Evolutionary conservation across 495 filamentous ascomycete genomes (phyloP).

Genomic region (Penicillium coffeae): DNA sequence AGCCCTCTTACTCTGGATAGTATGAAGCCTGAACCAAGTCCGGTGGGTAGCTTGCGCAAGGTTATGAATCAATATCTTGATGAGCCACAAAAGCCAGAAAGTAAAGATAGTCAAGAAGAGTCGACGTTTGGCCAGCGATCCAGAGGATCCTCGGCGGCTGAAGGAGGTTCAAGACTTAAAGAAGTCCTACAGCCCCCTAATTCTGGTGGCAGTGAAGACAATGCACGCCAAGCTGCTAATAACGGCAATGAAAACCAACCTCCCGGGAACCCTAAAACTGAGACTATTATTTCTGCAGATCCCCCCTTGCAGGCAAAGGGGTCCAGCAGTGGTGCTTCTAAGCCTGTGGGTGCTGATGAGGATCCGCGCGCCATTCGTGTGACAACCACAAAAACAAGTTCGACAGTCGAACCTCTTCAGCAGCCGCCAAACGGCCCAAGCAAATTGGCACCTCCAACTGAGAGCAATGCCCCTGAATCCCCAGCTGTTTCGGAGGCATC

Average conservation of each 20-base stretch:
- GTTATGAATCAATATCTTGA: conserved; percentile 86
- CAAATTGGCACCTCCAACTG: conserved; percentile 14
- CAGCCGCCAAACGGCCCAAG: conserved; percentile 23
- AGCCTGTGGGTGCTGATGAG: conserved; percentile 31
- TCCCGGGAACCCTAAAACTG: conserved; percentile 14
- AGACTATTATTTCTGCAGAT: conserved; percentile 17
- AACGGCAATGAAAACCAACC: conserved; percentile 46
- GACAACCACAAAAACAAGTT: conserved; percentile 11
- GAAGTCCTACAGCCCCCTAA: conserved; percentile 26
- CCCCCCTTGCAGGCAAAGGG: conserved; percentile 20
- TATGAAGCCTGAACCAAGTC: conserved; percentile 54
- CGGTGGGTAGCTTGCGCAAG: conserved; percentile 81
- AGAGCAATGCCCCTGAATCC: conserved; percentile 23
- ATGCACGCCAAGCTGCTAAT: conserved; percentile 49
- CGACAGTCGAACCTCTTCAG: conserved; percentile 11
- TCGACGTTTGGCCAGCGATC: conserved; percentile 23
- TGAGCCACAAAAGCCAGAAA: conserved; percentile 15
- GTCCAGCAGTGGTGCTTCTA: conserved; percentile 14
- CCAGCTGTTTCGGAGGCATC: conserved; percentile 39
- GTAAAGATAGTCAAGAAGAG: conserved; percentile 22
- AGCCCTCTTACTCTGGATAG: conserved; percentile 23
- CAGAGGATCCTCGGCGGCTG: conserved; percentile 21
- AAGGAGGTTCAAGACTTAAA: conserved; percentile 18
- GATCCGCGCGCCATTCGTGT: conserved; percentile 23
- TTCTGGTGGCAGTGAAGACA: conserved; percentile 31